Evolutionary conservation across 441 rosid species (phyloP).

Genomic region (Pelargonium australe): DNA sequence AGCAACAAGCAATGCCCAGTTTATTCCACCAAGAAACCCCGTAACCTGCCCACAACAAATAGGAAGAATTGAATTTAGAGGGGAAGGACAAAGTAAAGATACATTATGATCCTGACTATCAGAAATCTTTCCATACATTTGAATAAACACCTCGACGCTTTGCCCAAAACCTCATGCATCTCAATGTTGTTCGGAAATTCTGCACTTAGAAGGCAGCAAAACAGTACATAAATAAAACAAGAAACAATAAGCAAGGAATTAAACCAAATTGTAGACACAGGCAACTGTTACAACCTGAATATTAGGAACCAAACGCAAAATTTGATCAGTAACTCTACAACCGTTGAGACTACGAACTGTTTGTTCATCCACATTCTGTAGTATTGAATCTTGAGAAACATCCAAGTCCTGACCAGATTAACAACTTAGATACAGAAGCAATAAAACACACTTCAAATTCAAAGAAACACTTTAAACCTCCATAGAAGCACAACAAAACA

Average conservation of each 20-base stretch:
- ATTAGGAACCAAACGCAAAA: conserved; percentile 91
- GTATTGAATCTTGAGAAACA: conserved; percentile 79
- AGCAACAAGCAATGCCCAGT: conserved; percentile 98
- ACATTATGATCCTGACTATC: not conserved
- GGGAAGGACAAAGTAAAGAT: conserved; percentile 13
- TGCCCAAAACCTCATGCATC: conserved; percentile 96
- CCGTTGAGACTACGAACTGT: conserved; percentile 98
- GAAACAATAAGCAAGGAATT: conserved; percentile 1
- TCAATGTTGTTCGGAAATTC: conserved; percentile 81
- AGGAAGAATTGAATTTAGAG: not conserved
- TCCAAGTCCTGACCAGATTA: conserved; percentile 68
- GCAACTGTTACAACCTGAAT: conserved; percentile 56
- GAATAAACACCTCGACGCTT: conserved; percentile 96
- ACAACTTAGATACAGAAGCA: not conserved
- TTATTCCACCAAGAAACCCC: conserved; percentile 99
- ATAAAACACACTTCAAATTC: not conserved
- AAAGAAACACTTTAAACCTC: not conserved
- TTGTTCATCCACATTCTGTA: conserved; percentile 91
- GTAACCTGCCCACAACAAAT: conserved; percentile 49
- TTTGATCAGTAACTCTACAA: conserved; percentile 97
- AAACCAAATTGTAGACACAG: conserved; percentile 4
- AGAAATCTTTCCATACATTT: conserved; percentile 47
- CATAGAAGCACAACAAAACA: not conserved
- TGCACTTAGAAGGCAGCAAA: conserved; percentile 30
- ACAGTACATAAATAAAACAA: conserved; percentile 17